Conservation (phyloP, 495 filamentous ascomycete genomes). For the Penicillium ochrochloron region DNA sequence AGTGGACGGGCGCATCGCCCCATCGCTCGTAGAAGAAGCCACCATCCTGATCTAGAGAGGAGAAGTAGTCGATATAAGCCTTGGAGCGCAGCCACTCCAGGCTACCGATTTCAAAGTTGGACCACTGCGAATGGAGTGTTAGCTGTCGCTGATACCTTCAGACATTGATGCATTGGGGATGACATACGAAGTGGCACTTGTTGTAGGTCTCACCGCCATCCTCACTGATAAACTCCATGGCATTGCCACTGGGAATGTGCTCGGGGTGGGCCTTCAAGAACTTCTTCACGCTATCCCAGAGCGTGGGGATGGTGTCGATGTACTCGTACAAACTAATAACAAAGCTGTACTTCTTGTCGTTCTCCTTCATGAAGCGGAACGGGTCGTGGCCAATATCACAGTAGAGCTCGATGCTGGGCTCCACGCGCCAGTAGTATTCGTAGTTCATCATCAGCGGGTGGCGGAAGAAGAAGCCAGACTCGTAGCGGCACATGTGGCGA, state of each 20-base stretch:
- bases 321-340: conserved; percentile 93
- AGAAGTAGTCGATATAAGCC: conserved; percentile 80
- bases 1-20: conserved; percentile 91
- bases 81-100: conserved; percentile 82
- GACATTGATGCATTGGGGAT: neutral
- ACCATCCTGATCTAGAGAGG: conserved; percentile 76
- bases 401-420: conserved; percentile 85
- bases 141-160: conserved; percentile 1
- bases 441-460: conserved; percentile 81
- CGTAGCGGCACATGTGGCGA: conserved; percentile 93
- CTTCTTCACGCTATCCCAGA: conserved; percentile 91
- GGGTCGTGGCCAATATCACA: conserved; percentile 85
- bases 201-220: conserved; percentile 91
- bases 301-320: conserved; percentile 89
- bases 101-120: conserved; percentile 88
- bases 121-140: conserved; percentile 63
- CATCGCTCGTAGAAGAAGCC: conserved; percentile 95
- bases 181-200: conserved; percentile 91
- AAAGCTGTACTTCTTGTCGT: conserved; percentile 90
- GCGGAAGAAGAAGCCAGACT: conserved; percentile 92
- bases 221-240: conserved; percentile 89
- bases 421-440: conserved; percentile 93
- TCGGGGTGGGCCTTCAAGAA: conserved; percentile 90
- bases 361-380: conserved; percentile 85
- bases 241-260: conserved; percentile 82